phyloP scores from a whole-genome alignment of 768 basidiomycete genomes.

The Tylopilus subfusipes region DNA sequence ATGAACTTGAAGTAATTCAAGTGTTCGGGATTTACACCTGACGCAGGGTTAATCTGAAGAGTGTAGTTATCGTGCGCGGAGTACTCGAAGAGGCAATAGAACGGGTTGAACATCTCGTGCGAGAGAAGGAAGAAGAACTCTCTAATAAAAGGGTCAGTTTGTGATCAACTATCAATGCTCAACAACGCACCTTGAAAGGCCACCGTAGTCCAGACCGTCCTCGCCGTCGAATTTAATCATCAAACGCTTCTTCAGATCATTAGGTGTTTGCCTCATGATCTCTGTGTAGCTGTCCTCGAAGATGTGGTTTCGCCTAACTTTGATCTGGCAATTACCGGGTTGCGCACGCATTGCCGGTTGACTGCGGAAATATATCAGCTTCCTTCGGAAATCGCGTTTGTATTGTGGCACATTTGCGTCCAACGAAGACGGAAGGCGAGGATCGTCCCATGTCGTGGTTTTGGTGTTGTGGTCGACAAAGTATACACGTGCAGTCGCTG shows the following conservation, averaged over 20 bases:
- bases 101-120: conserved; percentile 99
- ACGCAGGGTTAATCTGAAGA: conserved; percentile 97
- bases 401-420: conserved; percentile 98
- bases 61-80: conserved; percentile 99
- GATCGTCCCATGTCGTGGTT: conserved; percentile 99
- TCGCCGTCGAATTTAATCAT: conserved; percentile 99
- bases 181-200: conserved; percentile 77
- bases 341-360: conserved; percentile 98
- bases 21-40: conserved; percentile 97
- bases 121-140: conserved; percentile 99
- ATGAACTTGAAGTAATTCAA: conserved; percentile 99
- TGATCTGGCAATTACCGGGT: conserved; percentile 98
- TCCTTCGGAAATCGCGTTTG: conserved; percentile 98
- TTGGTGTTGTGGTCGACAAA: conserved; percentile 99
- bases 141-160: conserved; percentile 42
- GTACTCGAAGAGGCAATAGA: conserved; percentile 99
- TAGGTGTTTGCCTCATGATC: conserved; percentile 99
- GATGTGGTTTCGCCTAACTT: conserved; percentile 95
- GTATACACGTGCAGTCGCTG: conserved; percentile 95
- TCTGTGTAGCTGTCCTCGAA: conserved; percentile 99
- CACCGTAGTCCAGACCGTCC: conserved; percentile 98
- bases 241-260: conserved; percentile 95
- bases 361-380: conserved; percentile 98
- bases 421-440: conserved; percentile 89
- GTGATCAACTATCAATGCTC: not conserved